These are phyloP conservation scores for Fragaria ananassa DNA, from an alignment of 306 rosid genomes.

Conservation along the genomic window DNA sequence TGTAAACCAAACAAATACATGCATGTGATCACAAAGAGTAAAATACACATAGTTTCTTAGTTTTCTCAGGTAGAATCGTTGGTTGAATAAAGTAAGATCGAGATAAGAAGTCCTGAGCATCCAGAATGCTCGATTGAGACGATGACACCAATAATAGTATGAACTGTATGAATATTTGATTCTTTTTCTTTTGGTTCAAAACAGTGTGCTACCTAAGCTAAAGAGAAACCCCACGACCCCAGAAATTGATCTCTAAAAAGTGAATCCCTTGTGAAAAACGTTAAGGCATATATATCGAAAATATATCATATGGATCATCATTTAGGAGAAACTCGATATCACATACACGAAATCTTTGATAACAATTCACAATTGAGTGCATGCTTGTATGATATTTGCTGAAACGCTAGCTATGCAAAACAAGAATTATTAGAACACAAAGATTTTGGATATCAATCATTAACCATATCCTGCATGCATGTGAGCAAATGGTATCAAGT, in stretches of 20 bases:
- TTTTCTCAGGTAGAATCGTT: neutral
- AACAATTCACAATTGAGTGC: neutral
- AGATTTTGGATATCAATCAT: neutral
- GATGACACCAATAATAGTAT: neutral
- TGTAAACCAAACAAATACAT: neutral
- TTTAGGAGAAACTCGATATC: neutral
- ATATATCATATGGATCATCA: neutral
- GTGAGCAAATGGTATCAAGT: neutral
- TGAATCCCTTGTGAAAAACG: neutral
- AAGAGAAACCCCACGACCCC: neutral
- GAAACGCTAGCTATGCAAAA: neutral
- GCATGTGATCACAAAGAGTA: neutral
- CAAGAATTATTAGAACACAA: neutral
- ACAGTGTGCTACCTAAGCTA: neutral
- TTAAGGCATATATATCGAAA: neutral
- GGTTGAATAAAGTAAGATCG: neutral
- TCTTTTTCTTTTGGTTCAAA: neutral
- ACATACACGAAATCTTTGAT: neutral
- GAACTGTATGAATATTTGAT: too few species aligned
- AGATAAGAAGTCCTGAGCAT: neutral
- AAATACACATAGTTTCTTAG: neutral
- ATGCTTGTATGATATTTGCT: neutral
- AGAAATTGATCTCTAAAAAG: neutral
- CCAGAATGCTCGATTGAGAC: neutral
- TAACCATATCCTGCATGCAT: neutral